Percentiles rank a stretch among this genome's conserved stretches.
Evolutionary conservation across 2,329 filamentous ascomycete species (phyloP).

Genomic region (Alternaria longipes): DNA sequence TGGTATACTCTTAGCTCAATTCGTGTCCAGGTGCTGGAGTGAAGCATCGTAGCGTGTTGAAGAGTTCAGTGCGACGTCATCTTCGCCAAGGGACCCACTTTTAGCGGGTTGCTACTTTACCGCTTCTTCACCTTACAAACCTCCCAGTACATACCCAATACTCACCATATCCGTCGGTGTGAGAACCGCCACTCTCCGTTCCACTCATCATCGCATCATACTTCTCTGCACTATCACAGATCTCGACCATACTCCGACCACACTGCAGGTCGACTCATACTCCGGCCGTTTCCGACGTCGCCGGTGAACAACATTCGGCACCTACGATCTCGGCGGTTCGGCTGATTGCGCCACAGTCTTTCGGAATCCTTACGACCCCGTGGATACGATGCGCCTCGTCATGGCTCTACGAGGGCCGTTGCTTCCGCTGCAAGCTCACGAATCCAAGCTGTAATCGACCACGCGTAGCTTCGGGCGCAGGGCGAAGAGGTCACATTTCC

Average conservation of each 20-base stretch:
- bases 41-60: slow-evolving; percentile 13
- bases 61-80: slow-evolving; percentile 30
- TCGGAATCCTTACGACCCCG: slow-evolving; percentile 3
- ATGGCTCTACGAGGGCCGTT: slow-evolving; percentile 12
- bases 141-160: slow-evolving; percentile 13
- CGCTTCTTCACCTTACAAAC: slow-evolving; percentile 36
- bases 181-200: slow-evolving; percentile 32
- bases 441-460: slow-evolving; percentile 6
- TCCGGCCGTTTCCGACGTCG: slow-evolving; percentile 19
- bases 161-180: slow-evolving; percentile 39
- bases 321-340: slow-evolving; percentile 21
- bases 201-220: slow-evolving; percentile 11
- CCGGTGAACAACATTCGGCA: slow-evolving; percentile 21
- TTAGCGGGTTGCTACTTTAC: slow-evolving; percentile 30
- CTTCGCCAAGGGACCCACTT: slow-evolving; percentile 19
- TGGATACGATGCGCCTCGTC: slow-evolving; percentile 7
- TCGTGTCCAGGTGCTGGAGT: slow-evolving; percentile 9
- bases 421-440: slow-evolving; percentile 15
- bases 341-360: slow-evolving; percentile 10
- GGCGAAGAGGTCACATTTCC: slow-evolving; percentile 10
- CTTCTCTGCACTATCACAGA: slow-evolving; percentile 13
- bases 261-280: slow-evolving; percentile 15
- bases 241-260: slow-evolving; percentile 11
- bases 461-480: slow-evolving; percentile 11
- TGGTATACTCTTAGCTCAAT: slow-evolving; percentile 4